phyloP scores from a whole-genome alignment of 345 rosid species.

The Ailanthus altissimus region DNA sequence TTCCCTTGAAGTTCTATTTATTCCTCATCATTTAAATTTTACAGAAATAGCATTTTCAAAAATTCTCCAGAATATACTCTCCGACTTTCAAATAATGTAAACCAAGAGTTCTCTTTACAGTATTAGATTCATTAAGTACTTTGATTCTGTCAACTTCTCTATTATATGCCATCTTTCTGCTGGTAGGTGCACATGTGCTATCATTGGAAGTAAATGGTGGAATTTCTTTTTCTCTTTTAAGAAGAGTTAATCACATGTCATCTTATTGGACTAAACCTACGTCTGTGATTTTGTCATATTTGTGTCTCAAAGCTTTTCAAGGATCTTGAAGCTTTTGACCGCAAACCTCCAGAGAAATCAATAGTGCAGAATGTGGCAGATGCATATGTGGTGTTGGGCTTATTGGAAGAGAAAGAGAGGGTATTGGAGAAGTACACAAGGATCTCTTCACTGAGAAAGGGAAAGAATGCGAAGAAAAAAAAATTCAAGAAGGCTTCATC shows the following conservation, averaged over 20 bases:
- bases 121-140: not conserved
- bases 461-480: constrained; percentile 22
- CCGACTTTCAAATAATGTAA: no score
- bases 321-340: constrained; percentile 77
- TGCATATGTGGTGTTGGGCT: constrained; percentile 73
- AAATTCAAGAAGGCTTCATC: constrained; percentile 35
- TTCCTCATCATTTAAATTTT: not conserved
- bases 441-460: constrained; percentile 40
- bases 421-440: constrained; percentile 58
- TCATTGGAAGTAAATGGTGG: not conserved
- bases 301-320: constrained; percentile 61
- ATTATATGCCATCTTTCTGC: not conserved
- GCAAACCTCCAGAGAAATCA: constrained; percentile 77
- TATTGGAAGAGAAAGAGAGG: constrained; percentile 64
- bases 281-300: constrained; percentile 18
- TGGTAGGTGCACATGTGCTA: not conserved
- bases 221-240: not conserved
- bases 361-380: constrained; percentile 74
- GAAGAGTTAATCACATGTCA: not conserved
- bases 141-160: not conserved
- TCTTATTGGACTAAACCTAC: constrained; percentile 12
- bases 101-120: no score
- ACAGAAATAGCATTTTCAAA: not conserved
- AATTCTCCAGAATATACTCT: no score
- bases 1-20: not conserved